Evolutionary conservation across 768 basidiomycete species (phyloP).

Genomic region (Podaxis sp.): DNA sequence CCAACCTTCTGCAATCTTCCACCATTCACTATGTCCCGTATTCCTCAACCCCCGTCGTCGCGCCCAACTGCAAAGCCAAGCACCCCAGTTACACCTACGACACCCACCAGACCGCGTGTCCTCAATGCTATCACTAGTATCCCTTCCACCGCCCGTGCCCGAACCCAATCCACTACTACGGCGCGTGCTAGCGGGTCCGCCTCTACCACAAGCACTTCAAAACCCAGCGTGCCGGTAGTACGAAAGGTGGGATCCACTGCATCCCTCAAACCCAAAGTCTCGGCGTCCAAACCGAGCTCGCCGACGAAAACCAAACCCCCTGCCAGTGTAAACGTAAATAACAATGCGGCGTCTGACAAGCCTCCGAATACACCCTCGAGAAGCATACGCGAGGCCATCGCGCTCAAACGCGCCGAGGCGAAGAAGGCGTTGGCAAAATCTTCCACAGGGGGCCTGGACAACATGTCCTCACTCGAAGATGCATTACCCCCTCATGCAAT

Average conservation of each 20-base stretch:
- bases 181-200: conserved; percentile 13
- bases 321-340: conserved; percentile 18
- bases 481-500: conserved; percentile 36
- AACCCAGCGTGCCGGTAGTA: conserved; percentile 20
- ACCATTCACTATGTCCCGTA: conserved; percentile 19
- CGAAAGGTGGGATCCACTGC: conserved; percentile 4
- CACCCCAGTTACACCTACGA: conserved; percentile 15
- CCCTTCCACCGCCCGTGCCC: conserved; percentile 14
- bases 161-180: conserved; percentile 19
- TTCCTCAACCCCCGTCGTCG: conserved; percentile 17
- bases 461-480: conserved; percentile 48
- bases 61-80: conserved; percentile 15
- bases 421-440: conserved; percentile 51
- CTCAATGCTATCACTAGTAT: conserved; percentile 11
- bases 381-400: conserved; percentile 78
- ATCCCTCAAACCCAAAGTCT: conserved; percentile 15
- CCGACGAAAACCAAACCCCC: conserved; percentile 21
- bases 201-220: conserved; percentile 28
- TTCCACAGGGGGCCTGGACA: conserved; percentile 30
- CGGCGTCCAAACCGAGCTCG: conserved; percentile 1
- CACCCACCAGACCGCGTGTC: conserved; percentile 18
- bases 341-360: conserved; percentile 1
- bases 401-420: conserved; percentile 74
- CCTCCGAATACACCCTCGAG: conserved; percentile 26
- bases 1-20: not conserved